Percentiles rank a stretch among this genome's conserved stretches.
phyloP scores from a whole-genome alignment of 257 asterid genomes.

The Striga asiatica region DNA sequence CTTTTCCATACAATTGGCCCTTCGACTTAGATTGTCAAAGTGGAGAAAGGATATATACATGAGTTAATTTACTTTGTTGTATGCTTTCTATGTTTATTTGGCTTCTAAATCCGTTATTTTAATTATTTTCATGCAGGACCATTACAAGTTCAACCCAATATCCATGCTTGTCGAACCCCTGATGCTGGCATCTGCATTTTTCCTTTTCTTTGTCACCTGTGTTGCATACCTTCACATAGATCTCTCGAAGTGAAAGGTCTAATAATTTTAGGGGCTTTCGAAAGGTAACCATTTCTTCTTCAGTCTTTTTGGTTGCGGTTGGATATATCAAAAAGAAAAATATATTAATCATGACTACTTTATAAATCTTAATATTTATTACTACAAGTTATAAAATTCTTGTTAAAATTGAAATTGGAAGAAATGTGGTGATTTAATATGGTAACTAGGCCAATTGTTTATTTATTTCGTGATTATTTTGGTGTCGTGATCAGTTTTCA shows the following conservation, averaged over 20 bases:
- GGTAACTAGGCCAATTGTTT: too few relatives aligned
- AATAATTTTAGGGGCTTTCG: conserved; percentile 13
- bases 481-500: too few relatives aligned
- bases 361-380: not conserved
- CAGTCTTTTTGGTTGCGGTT: not conserved
- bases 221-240: conserved; percentile 78
- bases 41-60: too few relatives aligned
- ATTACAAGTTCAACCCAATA: conserved; percentile 71
- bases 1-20: too few relatives aligned
- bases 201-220: conserved; percentile 57
- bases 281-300: conserved; percentile 25
- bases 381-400: too few relatives aligned
- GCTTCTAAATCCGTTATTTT: not conserved
- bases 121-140: conserved; percentile 50
- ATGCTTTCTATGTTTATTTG: not conserved
- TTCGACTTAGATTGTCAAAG: too few relatives aligned
- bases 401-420: too few relatives aligned
- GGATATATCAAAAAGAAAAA: not conserved
- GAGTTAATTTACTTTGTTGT: not conserved
- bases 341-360: not conserved
- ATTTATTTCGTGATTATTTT: too few relatives aligned
- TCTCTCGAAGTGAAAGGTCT: conserved; percentile 43
- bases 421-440: too few relatives aligned
- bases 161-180: conserved; percentile 97
- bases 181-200: conserved; percentile 73